phyloP scores from a whole-genome alignment of 2,329 filamentous ascomycete species.

The Kalaharituber pfeilii region DNA sequence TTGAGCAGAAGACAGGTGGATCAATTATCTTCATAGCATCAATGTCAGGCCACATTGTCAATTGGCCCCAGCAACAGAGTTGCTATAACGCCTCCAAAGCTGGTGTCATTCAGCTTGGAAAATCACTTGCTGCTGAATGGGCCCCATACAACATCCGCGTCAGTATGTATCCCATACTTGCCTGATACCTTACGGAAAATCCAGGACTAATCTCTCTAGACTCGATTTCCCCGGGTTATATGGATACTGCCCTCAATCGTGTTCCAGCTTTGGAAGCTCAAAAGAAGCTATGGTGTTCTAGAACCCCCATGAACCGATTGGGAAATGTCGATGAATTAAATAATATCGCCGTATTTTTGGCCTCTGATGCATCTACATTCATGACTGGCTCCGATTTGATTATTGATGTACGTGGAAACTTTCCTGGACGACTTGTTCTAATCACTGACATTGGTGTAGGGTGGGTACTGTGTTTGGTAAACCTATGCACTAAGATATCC shows the following conservation, averaged over 20 bases:
- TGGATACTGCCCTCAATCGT: constrained; percentile 68
- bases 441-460: constrained; percentile 11
- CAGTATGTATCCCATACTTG: constrained; percentile 29
- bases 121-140: constrained; percentile 71
- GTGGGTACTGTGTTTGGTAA: constrained; percentile 22
- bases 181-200: no score
- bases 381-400: constrained; percentile 62
- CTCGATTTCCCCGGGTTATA: constrained; percentile 70
- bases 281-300: constrained; percentile 62
- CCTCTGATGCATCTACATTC: constrained; percentile 53
- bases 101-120: constrained; percentile 58
- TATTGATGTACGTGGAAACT: constrained; percentile 36
- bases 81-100: constrained; percentile 78
- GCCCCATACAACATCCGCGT: constrained; percentile 64
- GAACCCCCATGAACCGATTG: constrained; percentile 57
- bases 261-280: constrained; percentile 61
- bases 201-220: no score
- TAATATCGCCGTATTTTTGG: constrained; percentile 58
- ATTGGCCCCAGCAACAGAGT: constrained; percentile 68
- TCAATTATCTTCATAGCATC: constrained; percentile 60
- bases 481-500: not conserved
- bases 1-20: constrained; percentile 50
- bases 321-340: constrained; percentile 61
- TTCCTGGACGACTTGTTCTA: not conserved
- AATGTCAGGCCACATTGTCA: constrained; percentile 71